A percentile compares a stretch with the other conserved stretches of the same genome.
phyloP scores from a whole-genome alignment of 139 green algal genomes.

The Picochlorum costavermella region DNA sequence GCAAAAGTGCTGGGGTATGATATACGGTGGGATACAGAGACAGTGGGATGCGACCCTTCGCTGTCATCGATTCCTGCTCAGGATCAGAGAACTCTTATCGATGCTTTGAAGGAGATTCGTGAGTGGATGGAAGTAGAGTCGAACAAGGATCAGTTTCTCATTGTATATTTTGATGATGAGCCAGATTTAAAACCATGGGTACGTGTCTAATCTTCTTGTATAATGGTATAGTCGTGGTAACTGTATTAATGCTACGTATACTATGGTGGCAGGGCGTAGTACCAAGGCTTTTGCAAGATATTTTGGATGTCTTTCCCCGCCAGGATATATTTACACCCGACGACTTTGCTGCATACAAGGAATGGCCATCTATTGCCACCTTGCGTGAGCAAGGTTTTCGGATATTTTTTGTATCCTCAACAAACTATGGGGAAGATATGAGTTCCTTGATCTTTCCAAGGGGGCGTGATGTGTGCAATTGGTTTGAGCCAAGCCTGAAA shows the following conservation, averaged over 20 bases:
- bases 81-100: conserved; percentile 45
- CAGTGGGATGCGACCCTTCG: conserved; percentile 59
- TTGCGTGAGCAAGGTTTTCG: conserved; percentile 35
- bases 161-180: conserved; percentile 63
- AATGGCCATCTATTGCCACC: conserved; percentile 27
- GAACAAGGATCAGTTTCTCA: conserved; percentile 39
- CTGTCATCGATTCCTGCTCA: conserved; percentile 50
- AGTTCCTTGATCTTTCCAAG: conserved; percentile 31
- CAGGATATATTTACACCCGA: conserved; percentile 29
- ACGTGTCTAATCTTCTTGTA: background rate
- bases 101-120: conserved; percentile 44
- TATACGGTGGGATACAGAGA: conserved; percentile 66
- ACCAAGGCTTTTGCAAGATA: conserved; percentile 20
- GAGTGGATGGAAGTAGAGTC: conserved; percentile 38
- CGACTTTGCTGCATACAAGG: conserved; percentile 15
- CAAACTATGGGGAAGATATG: conserved; percentile 53
- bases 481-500: conserved; percentile 37
- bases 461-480: conserved; percentile 35
- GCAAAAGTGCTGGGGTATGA: conserved; percentile 40
- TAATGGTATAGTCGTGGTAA: no score
- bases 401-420: conserved; percentile 39
- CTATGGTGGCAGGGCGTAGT: conserved; percentile 16
- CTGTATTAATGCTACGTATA: conserved; percentile 8
- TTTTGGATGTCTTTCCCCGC: conserved; percentile 24
- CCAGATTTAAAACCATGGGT: conserved; percentile 41